Base-by-base conservation (phyloP, 2,329 filamentous ascomycete species). In the Metarhizium humberi region DNA sequence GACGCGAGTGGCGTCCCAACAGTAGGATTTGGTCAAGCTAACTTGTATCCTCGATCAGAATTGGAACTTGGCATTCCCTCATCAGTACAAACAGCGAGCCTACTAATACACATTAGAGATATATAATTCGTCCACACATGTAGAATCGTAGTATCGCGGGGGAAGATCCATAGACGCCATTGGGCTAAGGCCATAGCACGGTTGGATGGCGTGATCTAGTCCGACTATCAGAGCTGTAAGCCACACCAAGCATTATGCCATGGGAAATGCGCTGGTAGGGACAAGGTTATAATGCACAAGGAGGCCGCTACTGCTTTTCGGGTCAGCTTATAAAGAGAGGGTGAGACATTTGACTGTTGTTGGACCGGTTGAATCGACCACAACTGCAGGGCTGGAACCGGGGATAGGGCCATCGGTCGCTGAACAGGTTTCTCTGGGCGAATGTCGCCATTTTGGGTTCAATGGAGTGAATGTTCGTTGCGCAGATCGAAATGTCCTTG, bases 381-480 rank as follows among this genome's bases (percentile, higher is more conserved):
- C 5, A 16, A 29, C 25, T 43, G n/a, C n/a, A 46, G 7, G 43
- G 43, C 6, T 20, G 18, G 43, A 25, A 25, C 6, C n/a, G 14
- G 18, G 18, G 43, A 25, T 46, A 46, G 43, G 43, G 18, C 43
- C 43, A 46, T 46, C 43, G 18, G 43, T 34, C 18, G 18, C 43
- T 25, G 18, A 46, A 46, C 42, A 47, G 51, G 20, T 30, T 38
- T 16, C 51, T 47, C 10, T 48, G 34, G 5, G 46, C 6, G 16
- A 29, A 54, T 59, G 53, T 57, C 59, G 54, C 56, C 57, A 60
- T 60, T 60, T 60, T 58, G 56, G 57, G 52, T 40, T 54, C 32
- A 25, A 56, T 60, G 34, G 36, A 55, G 50, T 40, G 25, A 55
- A 34, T 16, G 18, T 20, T 34, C 20, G 34, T n/a, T n/a, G 8